Base-by-base conservation (phyloP, 2,329 filamentous ascomycete species). In the Talaromyces sp. region DNA sequence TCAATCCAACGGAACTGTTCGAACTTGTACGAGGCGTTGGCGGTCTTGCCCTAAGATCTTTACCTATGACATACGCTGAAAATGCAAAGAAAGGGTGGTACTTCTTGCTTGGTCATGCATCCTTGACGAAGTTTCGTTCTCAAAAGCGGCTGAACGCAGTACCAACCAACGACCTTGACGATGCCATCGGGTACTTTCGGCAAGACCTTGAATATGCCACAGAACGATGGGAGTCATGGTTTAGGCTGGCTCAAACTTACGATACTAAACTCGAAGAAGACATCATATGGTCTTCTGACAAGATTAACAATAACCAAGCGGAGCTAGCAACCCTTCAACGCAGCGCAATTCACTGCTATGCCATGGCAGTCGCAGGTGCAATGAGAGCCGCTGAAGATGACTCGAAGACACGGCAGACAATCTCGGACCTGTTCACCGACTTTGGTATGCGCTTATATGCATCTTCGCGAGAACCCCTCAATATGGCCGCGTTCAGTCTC, bases 181-280 rank as follows among this genome's bases (percentile, higher is more conserved):
- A 92, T 61, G 92, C 91, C 2, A 88, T 91, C 54, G 89, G 88
- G 0, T 95, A 92, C 73, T 86, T 96, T 71, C 84, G 90, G 43
- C 87, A 93, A 69, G 92, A 96, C 74, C 78, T 97, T 1, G 92
- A 96, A 70, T 92, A 92, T 74, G 92, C 89, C 1, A 86, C 88
- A 1, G 89, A 92, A 47, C 88, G 89, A 64, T 97, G 93, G 93
- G 91, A 96, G 75, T 90, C 91, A 0, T 97, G 93, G 93, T 95
- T 94, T 75, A 87, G 92, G 13, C 84, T 96, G 27, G 93, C 90
- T 0, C 92, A 96, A 75, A 92, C 91, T 58, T 93, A 92, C 72
- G 93, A 97, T 76, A 90, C 91, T 60, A 92, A 96, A 71, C 81
- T 96, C 15, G 93, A 97, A 68, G 93, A 97, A 76, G 87, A 89